Evolutionary conservation across 1,139 yeast species (phyloP).

Genomic region (Hyphopichia pseudoburtonii): DNA sequence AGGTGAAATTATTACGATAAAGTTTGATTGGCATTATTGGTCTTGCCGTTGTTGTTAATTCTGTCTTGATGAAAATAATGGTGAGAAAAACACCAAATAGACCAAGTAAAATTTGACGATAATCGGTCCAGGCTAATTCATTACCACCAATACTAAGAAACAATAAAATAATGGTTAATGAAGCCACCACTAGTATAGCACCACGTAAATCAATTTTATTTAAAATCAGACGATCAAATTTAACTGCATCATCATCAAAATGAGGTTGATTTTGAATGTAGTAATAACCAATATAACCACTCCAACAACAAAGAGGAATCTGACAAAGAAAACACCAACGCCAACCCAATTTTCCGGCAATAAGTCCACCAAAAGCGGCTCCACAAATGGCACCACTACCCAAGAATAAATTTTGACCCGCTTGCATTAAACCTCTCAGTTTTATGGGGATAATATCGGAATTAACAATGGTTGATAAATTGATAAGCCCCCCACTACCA

Average conservation of each 20-base stretch:
- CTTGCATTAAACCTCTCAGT: slow-evolving; percentile 28
- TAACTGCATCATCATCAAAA: slow-evolving; percentile 6
- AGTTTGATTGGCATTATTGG: slow-evolving; percentile 38
- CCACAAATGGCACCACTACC: slow-evolving; percentile 27
- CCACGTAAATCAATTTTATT: slow-evolving; percentile 21
- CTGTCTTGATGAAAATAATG: slow-evolving; percentile 18
- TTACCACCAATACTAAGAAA: slow-evolving; percentile 27
- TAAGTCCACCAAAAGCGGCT: slow-evolving; percentile 25
- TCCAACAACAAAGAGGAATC: slow-evolving; percentile 16
- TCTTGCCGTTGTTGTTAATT: slow-evolving; percentile 26
- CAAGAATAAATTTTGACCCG: slow-evolving; percentile 23
- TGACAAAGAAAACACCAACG: slow-evolving; percentile 28
- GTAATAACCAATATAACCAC: slow-evolving; percentile 17
- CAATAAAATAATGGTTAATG: slow-evolving; percentile 27
- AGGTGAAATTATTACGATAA: slow-evolving; percentile 22
- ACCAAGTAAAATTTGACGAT: slow-evolving; percentile 12
- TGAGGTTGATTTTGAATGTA: slow-evolving; percentile 18
- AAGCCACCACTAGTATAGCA: slow-evolving; percentile 17
- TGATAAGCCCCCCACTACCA: slow-evolving; percentile 34
- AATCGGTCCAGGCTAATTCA: slow-evolving; percentile 20
- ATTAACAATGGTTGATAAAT: slow-evolving; percentile 27
- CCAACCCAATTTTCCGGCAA: slow-evolving; percentile 20
- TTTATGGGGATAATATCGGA: slow-evolving; percentile 27
- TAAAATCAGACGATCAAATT: slow-evolving; percentile 7
- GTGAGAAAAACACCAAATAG: slow-evolving; percentile 11